Base-by-base conservation (phyloP, 2,329 filamentous ascomycete genomes). In the Sclerotinia subarctica region DNA sequence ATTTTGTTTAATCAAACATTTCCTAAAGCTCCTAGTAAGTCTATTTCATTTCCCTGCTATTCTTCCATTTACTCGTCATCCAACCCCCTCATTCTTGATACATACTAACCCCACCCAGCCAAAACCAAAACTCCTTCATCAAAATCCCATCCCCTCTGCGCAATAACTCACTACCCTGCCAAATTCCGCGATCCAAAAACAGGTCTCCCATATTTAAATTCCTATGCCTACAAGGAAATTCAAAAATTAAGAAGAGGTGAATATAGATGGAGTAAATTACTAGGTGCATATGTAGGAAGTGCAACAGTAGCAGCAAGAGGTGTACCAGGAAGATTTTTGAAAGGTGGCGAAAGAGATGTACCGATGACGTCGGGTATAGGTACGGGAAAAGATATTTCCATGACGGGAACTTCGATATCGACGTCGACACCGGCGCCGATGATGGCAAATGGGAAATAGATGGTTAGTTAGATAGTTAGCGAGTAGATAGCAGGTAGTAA, bases 101-200 rank as follows among this genome's bases (percentile, higher is more conserved):
- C 26, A 10, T 47, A 56, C 44, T 49, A 51, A 47, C n/a, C 17
- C n/a, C n/a, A n/a, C 17, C 10, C 10, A 62, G 46, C 15, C 5
- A 57, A 58, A 66, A 29, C 35, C 42, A 47, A 47, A 49, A 49
- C 13, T 19, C 56, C 24, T 35, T 79, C 1, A 13, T 26, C 51
- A 62, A 74, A 70, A 69, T 70, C 60, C 59, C 29, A 73, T 69
- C 67, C 64, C 46, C 64, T 89, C 44, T 99, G 95, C 78, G 90
- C 89, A 60, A 94, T 98, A 76, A 97, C 93, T 1, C 90, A 90
- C 74, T 86, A 89, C 65, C 87, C 89, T 5, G 95, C 94, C 17
- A 88, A 88, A 66, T 98, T 96, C 78, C 86, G 89, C 32, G 95
- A 99, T 78, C 92, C 93, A 0, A 85, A 86, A 73, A 98, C 94